Evolutionary conservation across 2,329 filamentous ascomycete genomes (phyloP).

Genomic region (Hypoxylon sp.): DNA sequence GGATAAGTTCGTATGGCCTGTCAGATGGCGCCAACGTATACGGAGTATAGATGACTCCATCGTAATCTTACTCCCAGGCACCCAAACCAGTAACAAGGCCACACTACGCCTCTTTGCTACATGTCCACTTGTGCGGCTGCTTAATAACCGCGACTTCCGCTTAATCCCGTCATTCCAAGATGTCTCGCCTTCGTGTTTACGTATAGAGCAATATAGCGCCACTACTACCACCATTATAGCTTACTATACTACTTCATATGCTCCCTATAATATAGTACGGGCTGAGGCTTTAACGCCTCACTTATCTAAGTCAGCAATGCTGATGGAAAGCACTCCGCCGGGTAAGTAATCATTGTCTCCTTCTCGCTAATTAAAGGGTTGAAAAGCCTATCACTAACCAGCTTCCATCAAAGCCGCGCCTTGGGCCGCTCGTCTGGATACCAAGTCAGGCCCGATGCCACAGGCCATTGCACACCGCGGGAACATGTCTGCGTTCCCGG

Average conservation of each 20-base stretch:
- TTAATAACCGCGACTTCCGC: not conserved
- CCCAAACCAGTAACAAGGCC: not conserved
- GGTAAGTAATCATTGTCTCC: not conserved
- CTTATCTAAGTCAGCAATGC: not conserved
- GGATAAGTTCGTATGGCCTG: too few relatives aligned
- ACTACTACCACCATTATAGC: too few relatives aligned
- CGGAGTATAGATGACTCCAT: not conserved
- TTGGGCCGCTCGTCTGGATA: not conserved
- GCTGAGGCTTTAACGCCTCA: not conserved
- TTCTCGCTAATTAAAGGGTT: not conserved
- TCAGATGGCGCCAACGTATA: too few relatives aligned
- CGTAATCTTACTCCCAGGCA: not conserved
- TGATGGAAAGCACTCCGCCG: constrained; percentile 1
- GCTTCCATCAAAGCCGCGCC: not conserved
- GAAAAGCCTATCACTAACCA: not conserved
- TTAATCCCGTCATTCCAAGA: not conserved
- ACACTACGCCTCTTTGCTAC: not conserved
- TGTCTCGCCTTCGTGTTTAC: not conserved
- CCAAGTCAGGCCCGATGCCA: constrained; percentile 2
- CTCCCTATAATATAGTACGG: not conserved
- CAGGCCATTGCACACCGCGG: not conserved
- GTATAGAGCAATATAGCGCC: too few relatives aligned
- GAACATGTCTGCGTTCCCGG: not conserved
- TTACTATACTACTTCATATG: too few relatives aligned
- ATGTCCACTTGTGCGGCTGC: not conserved